Conservation (phyloP, 2,329 filamentous ascomycete species). For the Verticillium tricorpus region DNA sequence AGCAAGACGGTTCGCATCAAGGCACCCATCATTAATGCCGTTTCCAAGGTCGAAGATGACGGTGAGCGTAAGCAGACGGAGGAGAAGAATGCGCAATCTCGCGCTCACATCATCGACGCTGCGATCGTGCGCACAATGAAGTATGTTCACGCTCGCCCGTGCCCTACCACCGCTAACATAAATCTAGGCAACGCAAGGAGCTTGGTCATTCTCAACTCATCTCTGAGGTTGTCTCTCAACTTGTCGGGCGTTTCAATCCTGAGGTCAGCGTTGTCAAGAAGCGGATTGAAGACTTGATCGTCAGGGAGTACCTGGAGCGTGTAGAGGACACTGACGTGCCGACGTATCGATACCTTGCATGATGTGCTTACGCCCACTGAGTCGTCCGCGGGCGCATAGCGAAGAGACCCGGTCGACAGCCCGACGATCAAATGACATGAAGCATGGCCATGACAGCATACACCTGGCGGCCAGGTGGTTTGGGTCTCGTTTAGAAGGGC, state of each 20-base stretch:
- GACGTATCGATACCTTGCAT: conserved; percentile 70
- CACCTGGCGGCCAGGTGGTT: neutral
- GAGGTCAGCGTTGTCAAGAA: conserved; percentile 76
- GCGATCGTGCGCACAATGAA: conserved; percentile 83
- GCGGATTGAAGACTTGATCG: conserved; percentile 73
- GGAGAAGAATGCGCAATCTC: conserved; percentile 68
- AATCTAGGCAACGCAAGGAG: conserved; percentile 64
- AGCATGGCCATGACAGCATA: neutral
- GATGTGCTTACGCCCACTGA: conserved; percentile 12
- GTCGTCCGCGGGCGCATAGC: neutral
- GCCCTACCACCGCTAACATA: conserved; percentile 20
- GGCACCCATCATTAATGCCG: conserved; percentile 74
- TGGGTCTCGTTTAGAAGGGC: neutral
- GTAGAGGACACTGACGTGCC: conserved; percentile 62
- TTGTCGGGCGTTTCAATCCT: conserved; percentile 67
- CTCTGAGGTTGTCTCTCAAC: conserved; percentile 66
- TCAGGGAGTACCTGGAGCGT: conserved; percentile 73
- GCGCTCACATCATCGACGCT: conserved; percentile 69
- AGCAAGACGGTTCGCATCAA: conserved; percentile 86
- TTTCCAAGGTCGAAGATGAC: conserved; percentile 79
- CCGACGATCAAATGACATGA: neutral
- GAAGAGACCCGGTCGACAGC: neutral
- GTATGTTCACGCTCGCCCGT: conserved; percentile 42
- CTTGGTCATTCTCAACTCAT: conserved; percentile 65
- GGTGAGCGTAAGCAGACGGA: conserved; percentile 67